phyloP scores from a whole-genome alignment of 2,329 filamentous ascomycete species.

The Rhexocercosporidium sp. region DNA sequence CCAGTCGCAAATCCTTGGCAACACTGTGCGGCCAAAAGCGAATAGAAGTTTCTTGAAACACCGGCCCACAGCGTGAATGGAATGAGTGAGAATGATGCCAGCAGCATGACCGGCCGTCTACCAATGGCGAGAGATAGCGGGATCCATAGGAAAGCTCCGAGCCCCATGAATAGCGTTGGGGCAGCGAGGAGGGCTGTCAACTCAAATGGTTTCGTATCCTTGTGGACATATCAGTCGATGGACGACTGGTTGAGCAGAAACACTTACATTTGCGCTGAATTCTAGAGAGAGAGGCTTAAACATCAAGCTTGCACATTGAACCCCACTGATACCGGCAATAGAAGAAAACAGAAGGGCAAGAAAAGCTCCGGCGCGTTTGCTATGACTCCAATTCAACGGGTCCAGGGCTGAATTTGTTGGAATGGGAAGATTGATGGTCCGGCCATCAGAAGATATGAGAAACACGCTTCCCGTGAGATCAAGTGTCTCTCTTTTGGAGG shows the following conservation, averaged over 20 bases:
- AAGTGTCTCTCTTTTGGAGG: conserved; percentile 5
- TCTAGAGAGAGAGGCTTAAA: conserved; percentile 14
- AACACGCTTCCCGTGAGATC: conserved; percentile 25
- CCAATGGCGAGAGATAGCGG: conserved; percentile 26
- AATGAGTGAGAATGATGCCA: conserved; percentile 10
- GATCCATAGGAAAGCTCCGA: conserved; percentile 29
- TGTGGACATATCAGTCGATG: not conserved
- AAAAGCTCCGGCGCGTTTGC: conserved; percentile 23
- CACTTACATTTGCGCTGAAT: conserved; percentile 16
- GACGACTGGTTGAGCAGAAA: not conserved
- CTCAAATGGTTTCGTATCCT: conserved; percentile 28
- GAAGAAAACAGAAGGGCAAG: conserved; percentile 19
- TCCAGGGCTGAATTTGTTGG: conserved; percentile 22
- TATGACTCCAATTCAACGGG: conserved; percentile 28
- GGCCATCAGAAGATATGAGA: conserved; percentile 26
- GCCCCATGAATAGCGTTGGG: conserved; percentile 28
- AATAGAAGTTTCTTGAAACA: conserved; percentile 12
- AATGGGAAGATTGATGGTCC: conserved; percentile 27
- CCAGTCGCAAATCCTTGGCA: conserved; percentile 26
- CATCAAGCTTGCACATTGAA: conserved; percentile 24
- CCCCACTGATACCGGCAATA: conserved; percentile 10
- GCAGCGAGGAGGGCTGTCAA: conserved; percentile 16
- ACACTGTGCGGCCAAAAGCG: conserved; percentile 23
- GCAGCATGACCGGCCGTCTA: conserved; percentile 26
- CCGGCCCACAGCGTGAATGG: conserved; percentile 18